Evolutionary conservation across 768 basidiomycete genomes (phyloP).

Genomic region (Suillus paluster): DNA sequence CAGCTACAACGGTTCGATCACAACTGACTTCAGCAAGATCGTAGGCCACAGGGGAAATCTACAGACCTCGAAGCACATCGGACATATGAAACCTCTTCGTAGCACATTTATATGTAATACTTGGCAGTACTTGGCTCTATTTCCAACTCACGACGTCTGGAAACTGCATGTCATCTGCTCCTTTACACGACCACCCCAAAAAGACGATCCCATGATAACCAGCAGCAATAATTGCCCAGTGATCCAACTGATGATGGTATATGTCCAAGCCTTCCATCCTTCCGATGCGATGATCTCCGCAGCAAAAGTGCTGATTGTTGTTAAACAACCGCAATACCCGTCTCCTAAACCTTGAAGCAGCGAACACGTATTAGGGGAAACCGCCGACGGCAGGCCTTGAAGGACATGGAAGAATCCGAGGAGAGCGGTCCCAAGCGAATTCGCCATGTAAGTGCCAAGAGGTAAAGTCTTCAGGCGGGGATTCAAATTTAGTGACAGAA

Average conservation of each 20-base stretch:
- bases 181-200: conserved; percentile 52
- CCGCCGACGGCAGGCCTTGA: conserved; percentile 50
- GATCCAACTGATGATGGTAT: conserved; percentile 70
- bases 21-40: background rate
- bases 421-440: conserved; percentile 81
- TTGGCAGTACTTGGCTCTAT: background rate
- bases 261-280: conserved; percentile 63
- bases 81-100: conserved; percentile 5
- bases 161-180: conserved; percentile 58
- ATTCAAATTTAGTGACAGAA: conserved; percentile 77
- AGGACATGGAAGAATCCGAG: conserved; percentile 75
- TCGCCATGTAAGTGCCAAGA: conserved; percentile 78
- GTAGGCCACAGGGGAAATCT: background rate
- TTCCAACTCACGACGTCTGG: conserved; percentile 12
- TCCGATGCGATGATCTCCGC: conserved; percentile 71
- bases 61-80: conserved; percentile 1
- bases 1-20: conserved; percentile 2
- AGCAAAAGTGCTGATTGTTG: conserved; percentile 92
- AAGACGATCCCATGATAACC: conserved; percentile 71
- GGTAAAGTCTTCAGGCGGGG: conserved; percentile 63
- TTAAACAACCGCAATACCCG: conserved; percentile 95
- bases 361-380: conserved; percentile 61
- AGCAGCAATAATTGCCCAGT: conserved; percentile 72
- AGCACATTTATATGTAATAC: conserved; percentile 10
- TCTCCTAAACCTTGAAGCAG: conserved; percentile 83